These are phyloP conservation scores for Debaryomyces sp. DNA, from an alignment of 1,139 yeast genomes.

Conservation along the genomic window DNA sequence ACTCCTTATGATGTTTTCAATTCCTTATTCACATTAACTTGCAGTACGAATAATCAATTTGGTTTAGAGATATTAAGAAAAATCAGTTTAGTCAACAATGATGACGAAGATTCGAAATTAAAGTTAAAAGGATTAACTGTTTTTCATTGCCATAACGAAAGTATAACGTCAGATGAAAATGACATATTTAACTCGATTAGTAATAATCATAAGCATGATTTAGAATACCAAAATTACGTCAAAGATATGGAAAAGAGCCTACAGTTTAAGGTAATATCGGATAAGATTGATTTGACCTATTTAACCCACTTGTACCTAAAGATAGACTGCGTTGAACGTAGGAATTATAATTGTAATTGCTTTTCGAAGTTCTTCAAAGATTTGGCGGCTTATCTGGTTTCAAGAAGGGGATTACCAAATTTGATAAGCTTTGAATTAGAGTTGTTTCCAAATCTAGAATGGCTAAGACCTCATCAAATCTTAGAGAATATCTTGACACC, in stretches of 20 bases:
- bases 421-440: conserved; percentile 34
- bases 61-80: conserved; percentile 33
- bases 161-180: conserved; percentile 9
- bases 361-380: conserved; percentile 35
- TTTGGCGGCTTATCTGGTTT: conserved; percentile 23
- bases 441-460: conserved; percentile 38
- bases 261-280: conserved; percentile 23
- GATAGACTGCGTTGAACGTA: conserved; percentile 36
- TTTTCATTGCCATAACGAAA: conserved; percentile 38
- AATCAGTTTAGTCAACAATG: conserved; percentile 23
- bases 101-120: conserved; percentile 25
- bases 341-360: conserved; percentile 30
- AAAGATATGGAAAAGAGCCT: conserved; percentile 24
- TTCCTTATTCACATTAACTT: conserved; percentile 33
- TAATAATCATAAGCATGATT: conserved; percentile 8
- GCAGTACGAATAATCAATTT: conserved; percentile 34
- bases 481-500: conserved; percentile 37
- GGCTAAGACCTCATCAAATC: conserved; percentile 43
- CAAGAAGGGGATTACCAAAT: conserved; percentile 34
- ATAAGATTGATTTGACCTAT: conserved; percentile 28
- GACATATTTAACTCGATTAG: conserved; percentile 5
- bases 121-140: conserved; percentile 34
- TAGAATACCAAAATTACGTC: conserved; percentile 15
- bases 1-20: conserved; percentile 26
- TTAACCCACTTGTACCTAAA: conserved; percentile 31